Base-by-base conservation (phyloP, 108 stramenopile genomes). In the Nannochloropsis gaditana region DNA sequence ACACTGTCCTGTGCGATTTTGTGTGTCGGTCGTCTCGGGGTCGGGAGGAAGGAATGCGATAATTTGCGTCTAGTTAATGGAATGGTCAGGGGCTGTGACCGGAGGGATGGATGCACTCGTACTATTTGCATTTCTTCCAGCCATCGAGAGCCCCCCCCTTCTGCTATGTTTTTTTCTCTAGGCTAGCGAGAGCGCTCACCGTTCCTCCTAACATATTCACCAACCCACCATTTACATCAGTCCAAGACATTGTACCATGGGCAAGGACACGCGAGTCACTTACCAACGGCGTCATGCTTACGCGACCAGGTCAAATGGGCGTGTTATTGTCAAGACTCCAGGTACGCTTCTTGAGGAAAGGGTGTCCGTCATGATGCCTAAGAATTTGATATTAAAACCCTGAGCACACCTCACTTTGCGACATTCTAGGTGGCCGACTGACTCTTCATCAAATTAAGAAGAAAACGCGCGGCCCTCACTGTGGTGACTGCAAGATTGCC, bases 211-310 rank as follows among this genome's bases (percentile, higher is more conserved):
- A 73, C 59, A n/a, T n/a, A 15, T n/a, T 73, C 59, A 73, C 59
- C 47, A 47, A 59, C 84, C 41, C 84, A 84, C 84, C 6, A 9
- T 47, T 45, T 59, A 84, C 6, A 15, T n/a, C 59, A 31, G 31
- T 31, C 31, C 31, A 31, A 73, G 59, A 73, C 79, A 84, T 19
- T 73, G 3, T 41, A 90, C 31, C 42, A 93, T 93, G 91, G 88
- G 83, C 59, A 89, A 92, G 86, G 96, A 99, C 91, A 90, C 89
- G 84, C 94, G 99, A 85, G 94, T 97, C 86, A 96, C 96, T 17
- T 95, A 96, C 90, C 87, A 87, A 42, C 93, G 96, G 91, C 95
- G 97, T 86, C 97, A 98, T 90, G 93, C 95, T 84, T 98, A 98
- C 95, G 93, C 94, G 92, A 97, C 97, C 85, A 80, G 83, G 84